Conservation (phyloP, 441 rosid species). For the Bocquillonia castaneifolia region DNA sequence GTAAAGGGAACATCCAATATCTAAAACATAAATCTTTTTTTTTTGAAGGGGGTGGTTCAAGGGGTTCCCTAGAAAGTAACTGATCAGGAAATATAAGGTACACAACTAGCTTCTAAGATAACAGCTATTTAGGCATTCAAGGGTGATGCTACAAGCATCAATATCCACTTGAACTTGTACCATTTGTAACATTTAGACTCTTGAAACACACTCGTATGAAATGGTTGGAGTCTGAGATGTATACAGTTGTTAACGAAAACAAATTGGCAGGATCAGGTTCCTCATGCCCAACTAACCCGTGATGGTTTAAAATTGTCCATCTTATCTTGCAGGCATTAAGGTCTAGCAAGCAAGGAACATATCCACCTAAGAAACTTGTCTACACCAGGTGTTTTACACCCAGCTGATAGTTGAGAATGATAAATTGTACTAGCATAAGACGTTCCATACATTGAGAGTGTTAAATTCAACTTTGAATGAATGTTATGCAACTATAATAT, state of each 20-base stretch:
- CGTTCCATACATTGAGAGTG: no score
- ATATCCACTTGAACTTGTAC: background rate
- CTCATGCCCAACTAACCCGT: background rate
- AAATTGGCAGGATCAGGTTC: background rate
- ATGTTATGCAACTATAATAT: no score
- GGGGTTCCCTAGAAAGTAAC: background rate
- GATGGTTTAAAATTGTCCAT: constrained; percentile 1
- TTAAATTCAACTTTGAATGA: no score
- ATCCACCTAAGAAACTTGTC: background rate
- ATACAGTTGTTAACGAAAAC: background rate
- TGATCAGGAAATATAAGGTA: background rate
- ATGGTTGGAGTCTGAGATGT: background rate
- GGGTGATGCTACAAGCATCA: background rate
- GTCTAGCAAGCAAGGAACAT: background rate
- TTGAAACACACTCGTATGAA: background rate
- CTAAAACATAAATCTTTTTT: background rate
- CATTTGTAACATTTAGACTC: background rate
- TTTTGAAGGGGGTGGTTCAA: no score
- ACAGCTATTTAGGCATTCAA: background rate
- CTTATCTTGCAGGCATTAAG: background rate
- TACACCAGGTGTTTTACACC: no score
- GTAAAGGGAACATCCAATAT: background rate
- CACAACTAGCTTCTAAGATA: background rate
- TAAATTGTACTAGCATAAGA: no score
- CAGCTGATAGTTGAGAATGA: no score